Base-by-base conservation (phyloP, 2,329 filamentous ascomycete species). In the Stachybotrys chartarum region DNA sequence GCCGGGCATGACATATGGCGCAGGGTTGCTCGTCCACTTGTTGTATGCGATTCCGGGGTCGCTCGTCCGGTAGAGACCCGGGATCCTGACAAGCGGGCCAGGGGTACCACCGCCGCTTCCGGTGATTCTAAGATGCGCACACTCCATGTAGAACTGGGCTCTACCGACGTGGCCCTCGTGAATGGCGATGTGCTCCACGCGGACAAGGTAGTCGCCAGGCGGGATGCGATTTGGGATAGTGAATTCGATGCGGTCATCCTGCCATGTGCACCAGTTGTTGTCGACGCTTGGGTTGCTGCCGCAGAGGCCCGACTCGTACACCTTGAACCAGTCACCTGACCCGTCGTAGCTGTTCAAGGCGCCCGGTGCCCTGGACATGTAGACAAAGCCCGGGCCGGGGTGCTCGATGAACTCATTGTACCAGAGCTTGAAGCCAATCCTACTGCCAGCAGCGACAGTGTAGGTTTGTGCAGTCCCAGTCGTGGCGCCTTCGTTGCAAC, bases 141-240 rank as follows among this genome's bases (percentile, higher is more conserved):
- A 76, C 6, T 68, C 69, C 48, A 75, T 70, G 61, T 76, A 76
- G 61, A 75, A 71, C 59, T 77, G 59, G 30, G 61, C 61, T 39
- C 55, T 51, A 55, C 53, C 53, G 48, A 53, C 54, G 52, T 57
- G 57, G 42, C 50, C 71, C 59, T 71, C 70, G 64, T 77, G 74
- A n/a, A 77, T 69, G 10, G 64, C 75, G 56, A 77, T 73, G 56
- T 77, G 74, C 61, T 52, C 50, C 6, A 17, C 31, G 3, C 50
- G 50, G 32, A 52, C 31, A 17, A 52, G 50, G 31, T 52, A 52
- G 16, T 52, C 50, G n/a, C 50, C 50, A 6, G 30, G 30, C 12
- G 50, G 50, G 17, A 30, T 52, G 11, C 31, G 14, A 7, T 14
- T 16, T 3, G 50, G 50, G 32, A 52, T 52, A 14, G 31, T 39